phyloP scores from a whole-genome alignment of 345 rosid species.

The Sonneratia caseolaris region DNA sequence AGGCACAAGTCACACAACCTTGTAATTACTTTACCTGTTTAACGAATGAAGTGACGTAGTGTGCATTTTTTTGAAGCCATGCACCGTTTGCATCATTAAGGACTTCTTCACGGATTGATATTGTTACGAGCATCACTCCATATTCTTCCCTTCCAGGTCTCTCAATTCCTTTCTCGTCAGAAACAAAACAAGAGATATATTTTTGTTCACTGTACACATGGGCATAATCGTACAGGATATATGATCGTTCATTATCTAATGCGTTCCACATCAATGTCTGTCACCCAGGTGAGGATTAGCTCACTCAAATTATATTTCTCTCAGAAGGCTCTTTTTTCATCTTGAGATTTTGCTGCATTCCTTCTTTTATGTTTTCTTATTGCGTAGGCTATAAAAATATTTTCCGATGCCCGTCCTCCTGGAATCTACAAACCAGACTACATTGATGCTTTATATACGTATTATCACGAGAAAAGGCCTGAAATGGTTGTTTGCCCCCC shows the following conservation, averaged over 20 bases:
- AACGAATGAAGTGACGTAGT: not conserved
- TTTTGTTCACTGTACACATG: slow-evolving; percentile 98
- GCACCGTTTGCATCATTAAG: not conserved
- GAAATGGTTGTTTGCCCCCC: slow-evolving; percentile 57
- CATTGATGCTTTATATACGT: slow-evolving; percentile 67
- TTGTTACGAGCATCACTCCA: not conserved
- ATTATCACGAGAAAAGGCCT: slow-evolving; percentile 89
- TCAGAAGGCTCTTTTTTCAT: not conserved
- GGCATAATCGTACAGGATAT: slow-evolving; percentile 95
- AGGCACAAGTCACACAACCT: not conserved
- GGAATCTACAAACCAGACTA: slow-evolving; percentile 94
- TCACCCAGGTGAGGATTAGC: slow-evolving; percentile 45
- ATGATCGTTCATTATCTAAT: slow-evolving; percentile 92
- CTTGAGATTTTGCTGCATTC: slow-evolving; percentile 10
- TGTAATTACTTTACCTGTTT: not conserved
- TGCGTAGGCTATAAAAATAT: slow-evolving; percentile 64
- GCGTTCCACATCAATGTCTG: slow-evolving; percentile 72
- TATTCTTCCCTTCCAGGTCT: slow-evolving; percentile 41
- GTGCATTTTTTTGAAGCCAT: not conserved
- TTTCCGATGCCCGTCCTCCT: slow-evolving; percentile 90
- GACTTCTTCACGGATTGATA: not conserved
- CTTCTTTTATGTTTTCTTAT: slow-evolving; percentile 12
- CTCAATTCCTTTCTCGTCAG: slow-evolving; percentile 59
- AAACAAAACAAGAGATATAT: slow-evolving; percentile 70
- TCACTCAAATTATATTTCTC: not conserved